Conservation (phyloP, 768 basidiomycete species). For the Podaxis sp. region DNA sequence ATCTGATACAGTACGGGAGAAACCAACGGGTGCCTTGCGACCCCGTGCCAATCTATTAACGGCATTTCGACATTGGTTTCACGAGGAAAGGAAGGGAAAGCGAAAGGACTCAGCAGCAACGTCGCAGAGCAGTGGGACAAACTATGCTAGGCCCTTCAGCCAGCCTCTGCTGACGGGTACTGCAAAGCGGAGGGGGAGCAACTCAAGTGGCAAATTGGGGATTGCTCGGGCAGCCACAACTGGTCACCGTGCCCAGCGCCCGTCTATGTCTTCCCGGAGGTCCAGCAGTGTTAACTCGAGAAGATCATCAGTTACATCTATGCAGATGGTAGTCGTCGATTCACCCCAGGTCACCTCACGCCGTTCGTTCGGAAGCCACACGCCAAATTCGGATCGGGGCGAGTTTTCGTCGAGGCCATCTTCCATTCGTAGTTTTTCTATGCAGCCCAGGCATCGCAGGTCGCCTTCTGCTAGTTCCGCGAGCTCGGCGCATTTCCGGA, state of each 20-base stretch:
- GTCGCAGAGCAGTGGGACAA: constrained; percentile 17
- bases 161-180: constrained; percentile 15
- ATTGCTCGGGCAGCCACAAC: constrained; percentile 10
- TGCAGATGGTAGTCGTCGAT: constrained; percentile 51
- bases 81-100: constrained; percentile 87
- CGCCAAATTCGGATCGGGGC: constrained; percentile 83
- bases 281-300: constrained; percentile 91
- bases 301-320: constrained; percentile 50
- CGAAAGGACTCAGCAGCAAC: constrained; percentile 48
- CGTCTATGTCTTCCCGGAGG: constrained; percentile 75
- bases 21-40: constrained; percentile 27
- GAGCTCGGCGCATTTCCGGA: constrained; percentile 59
- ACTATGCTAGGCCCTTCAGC: constrained; percentile 8
- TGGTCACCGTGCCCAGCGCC: constrained; percentile 59
- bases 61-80: constrained; percentile 88
- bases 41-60: constrained; percentile 79
- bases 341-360: constrained; percentile 61
- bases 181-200: constrained; percentile 49
- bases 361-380: constrained; percentile 73
- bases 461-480: constrained; percentile 76
- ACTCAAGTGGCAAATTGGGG: constrained; percentile 25
- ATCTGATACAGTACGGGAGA: constrained; percentile 18
- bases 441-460: constrained; percentile 62
- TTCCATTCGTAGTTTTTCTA: constrained; percentile 76
- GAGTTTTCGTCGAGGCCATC: constrained; percentile 78